Evolutionary conservation across 1,284 basidiomycete species (phyloP), one percentile per base, ranked within the genome.

Genomic region (Malassezia slooffiae): DNA sequence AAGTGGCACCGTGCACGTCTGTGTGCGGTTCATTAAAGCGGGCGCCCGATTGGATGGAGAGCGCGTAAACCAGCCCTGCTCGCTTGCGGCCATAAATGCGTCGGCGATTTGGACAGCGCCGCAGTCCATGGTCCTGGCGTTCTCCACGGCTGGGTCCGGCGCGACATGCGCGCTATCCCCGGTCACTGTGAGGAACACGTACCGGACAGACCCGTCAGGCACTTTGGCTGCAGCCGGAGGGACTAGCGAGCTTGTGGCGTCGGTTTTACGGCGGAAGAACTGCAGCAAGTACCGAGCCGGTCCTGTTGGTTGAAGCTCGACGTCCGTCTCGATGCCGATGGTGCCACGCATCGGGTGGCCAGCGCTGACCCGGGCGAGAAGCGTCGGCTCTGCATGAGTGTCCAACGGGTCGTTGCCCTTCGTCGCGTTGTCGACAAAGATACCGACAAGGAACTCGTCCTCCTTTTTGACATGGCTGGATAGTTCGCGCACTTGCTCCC

Each of bases 331-430:
- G 19, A 48, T n/a, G 24, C 46, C n/a, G 12, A 48, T 20, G 4
- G 46, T 48, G 15, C 46, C 46, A 12, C 46, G 40, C 46, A 48
- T 34, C 1, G 46, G 46, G n/a, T 48, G 46, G 5, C 46, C 46
- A 4, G 46, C 37, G 13, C 34, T 21, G 8, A 48, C 30, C 13
- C 29, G 35, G 3, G 40, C 32, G 4, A 48, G 9, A 5, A 41
- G 22, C 6, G 20, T 11, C 9, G 46, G 46, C n/a, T n/a, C n/a
- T n/a, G n/a, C n/a, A n/a, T n/a, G n/a, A n/a, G n/a, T n/a, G n/a
- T n/a, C n/a, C n/a, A n/a, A n/a, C n/a, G n/a, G n/a, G n/a, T n/a
- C n/a, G n/a, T n/a, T n/a, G n/a, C n/a, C n/a, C n/a, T n/a, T n/a
- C 24, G 32, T 27, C 2, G 23, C 4, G 16, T 39, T 19, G 12